phyloP scores from a whole-genome alignment of 768 basidiomycete species.

The Rhizopogon sp. region DNA sequence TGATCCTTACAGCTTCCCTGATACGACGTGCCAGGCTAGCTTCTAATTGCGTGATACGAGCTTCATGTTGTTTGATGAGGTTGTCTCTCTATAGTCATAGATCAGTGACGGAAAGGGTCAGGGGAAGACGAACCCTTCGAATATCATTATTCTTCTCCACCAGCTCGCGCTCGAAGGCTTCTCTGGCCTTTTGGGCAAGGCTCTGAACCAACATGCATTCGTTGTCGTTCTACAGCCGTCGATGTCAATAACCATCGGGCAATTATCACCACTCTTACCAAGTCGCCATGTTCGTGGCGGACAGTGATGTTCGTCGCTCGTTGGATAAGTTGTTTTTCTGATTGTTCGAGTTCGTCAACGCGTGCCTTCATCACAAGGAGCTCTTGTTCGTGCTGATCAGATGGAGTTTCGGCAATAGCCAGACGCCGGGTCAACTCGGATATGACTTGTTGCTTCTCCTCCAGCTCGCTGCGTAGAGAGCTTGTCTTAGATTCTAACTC shows the following conservation, averaged over 20 bases:
- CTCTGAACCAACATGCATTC: slow-evolving; percentile 47
- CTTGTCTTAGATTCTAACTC: slow-evolving; percentile 16
- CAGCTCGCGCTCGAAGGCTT: slow-evolving; percentile 47
- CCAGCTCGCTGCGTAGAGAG: slow-evolving; percentile 17
- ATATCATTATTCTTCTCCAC: slow-evolving; percentile 55
- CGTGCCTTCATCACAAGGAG: slow-evolving; percentile 14
- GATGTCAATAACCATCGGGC: slow-evolving; percentile 1
- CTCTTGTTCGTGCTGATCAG: slow-evolving; percentile 25
- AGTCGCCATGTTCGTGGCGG: slow-evolving; percentile 40
- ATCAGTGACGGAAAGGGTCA: slow-evolving; percentile 2
- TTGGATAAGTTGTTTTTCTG: slow-evolving; percentile 22
- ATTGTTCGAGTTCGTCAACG: slow-evolving; percentile 21
- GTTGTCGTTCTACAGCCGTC: slow-evolving; percentile 34
- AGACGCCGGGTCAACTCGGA: slow-evolving; percentile 20
- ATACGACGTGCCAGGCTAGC: slow-evolving; percentile 40
- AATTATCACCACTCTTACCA: slow-evolving; percentile 33
- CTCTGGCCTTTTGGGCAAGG: slow-evolving; percentile 39
- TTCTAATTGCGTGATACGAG: slow-evolving; percentile 42
- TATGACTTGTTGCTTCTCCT: slow-evolving; percentile 12
- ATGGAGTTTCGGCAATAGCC: slow-evolving; percentile 15
- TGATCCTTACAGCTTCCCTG: slow-evolving; percentile 27
- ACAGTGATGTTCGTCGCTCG: slow-evolving; percentile 22
- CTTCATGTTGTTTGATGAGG: slow-evolving; percentile 37
- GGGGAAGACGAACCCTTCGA: slow-evolving; percentile 35
- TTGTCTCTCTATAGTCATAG: slow-evolving; percentile 39